Evolutionary conservation across 2,329 filamentous ascomycete genomes (phyloP).

Genomic region (Clarireedia paspali): DNA sequence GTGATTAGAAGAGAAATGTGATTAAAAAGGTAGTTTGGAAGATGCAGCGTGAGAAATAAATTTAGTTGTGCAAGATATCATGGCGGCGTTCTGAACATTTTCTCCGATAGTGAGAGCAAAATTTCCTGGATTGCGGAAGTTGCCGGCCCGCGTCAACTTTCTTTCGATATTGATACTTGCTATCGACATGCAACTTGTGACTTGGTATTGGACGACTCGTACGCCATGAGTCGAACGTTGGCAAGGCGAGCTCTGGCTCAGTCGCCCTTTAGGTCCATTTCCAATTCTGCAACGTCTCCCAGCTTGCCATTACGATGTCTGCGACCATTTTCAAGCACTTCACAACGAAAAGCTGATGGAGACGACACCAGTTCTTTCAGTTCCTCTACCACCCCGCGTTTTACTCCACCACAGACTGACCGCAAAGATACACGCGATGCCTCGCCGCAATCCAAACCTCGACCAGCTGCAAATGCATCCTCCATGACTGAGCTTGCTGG

Average conservation of each 20-base stretch:
- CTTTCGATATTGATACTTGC: slow-evolving; percentile 10
- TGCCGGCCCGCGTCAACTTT: slow-evolving; percentile 22
- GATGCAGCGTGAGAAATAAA: slow-evolving; percentile 13
- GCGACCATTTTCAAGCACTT: slow-evolving; percentile 30
- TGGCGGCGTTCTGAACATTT: slow-evolving; percentile 22
- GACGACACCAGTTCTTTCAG: neutral
- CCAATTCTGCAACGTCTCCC: slow-evolving; percentile 8
- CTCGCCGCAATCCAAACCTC: neutral
- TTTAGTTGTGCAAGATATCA: slow-evolving; percentile 14
- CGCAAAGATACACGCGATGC: no score
- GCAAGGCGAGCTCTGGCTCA: slow-evolving; percentile 25
- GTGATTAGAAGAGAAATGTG: slow-evolving; percentile 7
- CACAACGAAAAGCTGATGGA: slow-evolving; percentile 15
- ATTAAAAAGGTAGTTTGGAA: slow-evolving; percentile 4
- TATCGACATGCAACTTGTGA: no score
- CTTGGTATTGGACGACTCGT: neutral
- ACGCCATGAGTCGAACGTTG: slow-evolving; percentile 26
- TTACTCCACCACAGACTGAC: neutral
- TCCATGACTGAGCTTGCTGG: neutral
- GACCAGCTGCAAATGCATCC: neutral
- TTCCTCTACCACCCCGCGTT: neutral
- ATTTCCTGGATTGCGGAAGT: slow-evolving; percentile 9
- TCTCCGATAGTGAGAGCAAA: slow-evolving; percentile 15
- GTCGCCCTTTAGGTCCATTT: slow-evolving; percentile 15
- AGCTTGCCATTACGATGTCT: slow-evolving; percentile 16